Base-by-base conservation (phyloP, 805 yeast species). In the Hagleromyces aurorensis region DNA sequence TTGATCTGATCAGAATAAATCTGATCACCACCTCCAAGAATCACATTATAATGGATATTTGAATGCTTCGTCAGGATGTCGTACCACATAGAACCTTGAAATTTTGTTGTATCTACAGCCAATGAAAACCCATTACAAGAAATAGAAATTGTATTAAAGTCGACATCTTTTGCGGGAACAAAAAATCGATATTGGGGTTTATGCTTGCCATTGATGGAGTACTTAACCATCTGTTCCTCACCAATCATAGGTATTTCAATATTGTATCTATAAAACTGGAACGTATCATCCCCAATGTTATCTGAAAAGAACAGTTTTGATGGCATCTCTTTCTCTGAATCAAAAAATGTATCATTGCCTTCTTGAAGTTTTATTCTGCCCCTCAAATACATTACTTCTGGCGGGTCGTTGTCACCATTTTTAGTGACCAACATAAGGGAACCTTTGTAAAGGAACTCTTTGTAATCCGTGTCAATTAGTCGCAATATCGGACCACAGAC, bases 21-120 rank as follows among this genome's bases (percentile, higher is more conserved):
- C 59, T 89, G 98, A 58, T 89, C 98, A 18, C 98, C 98, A 30
- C 97, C 97, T 16, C 97, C 97, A 16, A 91, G 63, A 94, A 89
- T 87, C 4, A 85, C 96, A 54, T 89, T 96, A 57, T 84, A 84
- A 23, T 67, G 71, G 21, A 70, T 72, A 21, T 66, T 62, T 11
- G 62, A 54, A 49, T 89, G 96, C 36, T 73, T 72, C 16, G 68
- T 62, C 43, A 87, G 46, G 3, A 89, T 93, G 50, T 91, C 96
- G 21, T 62, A 66, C 97, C 97, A 89, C 40, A 91, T 57, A 2
- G 83, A 77, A 6, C 87, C 83, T 36, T 75, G 72, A 59, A 75
- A 91, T 4, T 55, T 55, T 0, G 61, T 46, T 2, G 95, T 76
- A 32, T 78, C 80, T 1, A 83, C 78, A 4, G 69, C 69, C 28